These are phyloP conservation scores for Penicillium riverlandense DNA, from an alignment of 495 filamentous ascomycete genomes.

Conservation along the genomic window DNA sequence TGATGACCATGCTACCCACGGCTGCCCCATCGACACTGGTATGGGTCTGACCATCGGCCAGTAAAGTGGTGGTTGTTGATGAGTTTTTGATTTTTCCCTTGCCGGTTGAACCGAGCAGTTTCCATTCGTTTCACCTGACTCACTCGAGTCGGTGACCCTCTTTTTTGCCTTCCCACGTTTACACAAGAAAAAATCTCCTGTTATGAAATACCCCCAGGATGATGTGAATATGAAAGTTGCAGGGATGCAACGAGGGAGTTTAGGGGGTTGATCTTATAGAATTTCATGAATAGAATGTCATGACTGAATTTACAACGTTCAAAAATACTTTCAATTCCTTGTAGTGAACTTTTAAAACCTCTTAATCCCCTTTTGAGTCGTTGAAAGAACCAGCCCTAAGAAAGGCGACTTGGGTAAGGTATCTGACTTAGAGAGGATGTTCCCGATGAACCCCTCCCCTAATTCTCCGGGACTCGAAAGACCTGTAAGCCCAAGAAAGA, in stretches of 20 bases:
- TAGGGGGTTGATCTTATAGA: conserved; percentile 1
- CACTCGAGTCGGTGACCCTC: conserved; percentile 17
- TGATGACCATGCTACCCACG: conserved; percentile 35
- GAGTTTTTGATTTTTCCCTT: conserved; percentile 1
- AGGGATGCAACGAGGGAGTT: conserved; percentile 2
- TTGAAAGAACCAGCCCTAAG: no score
- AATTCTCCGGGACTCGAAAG: no score
- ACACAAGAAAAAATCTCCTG: background rate
- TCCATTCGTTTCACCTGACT: background rate
- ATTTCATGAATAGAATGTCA: no score
- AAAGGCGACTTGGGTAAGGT: no score
- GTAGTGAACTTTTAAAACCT: no score
- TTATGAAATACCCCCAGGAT: conserved; percentile 19
- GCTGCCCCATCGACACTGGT: conserved; percentile 36
- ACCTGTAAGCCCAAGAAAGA: no score
- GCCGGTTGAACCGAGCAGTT: conserved; percentile 20
- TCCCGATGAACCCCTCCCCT: no score
- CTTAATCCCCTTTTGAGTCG: no score
- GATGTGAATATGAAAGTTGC: conserved; percentile 2
- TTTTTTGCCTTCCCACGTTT: conserved; percentile 4
- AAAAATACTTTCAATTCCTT: no score
- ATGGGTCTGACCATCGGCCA: conserved; percentile 31
- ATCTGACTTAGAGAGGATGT: no score
- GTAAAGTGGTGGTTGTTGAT: conserved; percentile 8
- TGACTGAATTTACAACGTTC: no score